Evolutionary conservation across 306 rosid species (phyloP).

Genomic region (Fragaria vesca): DNA sequence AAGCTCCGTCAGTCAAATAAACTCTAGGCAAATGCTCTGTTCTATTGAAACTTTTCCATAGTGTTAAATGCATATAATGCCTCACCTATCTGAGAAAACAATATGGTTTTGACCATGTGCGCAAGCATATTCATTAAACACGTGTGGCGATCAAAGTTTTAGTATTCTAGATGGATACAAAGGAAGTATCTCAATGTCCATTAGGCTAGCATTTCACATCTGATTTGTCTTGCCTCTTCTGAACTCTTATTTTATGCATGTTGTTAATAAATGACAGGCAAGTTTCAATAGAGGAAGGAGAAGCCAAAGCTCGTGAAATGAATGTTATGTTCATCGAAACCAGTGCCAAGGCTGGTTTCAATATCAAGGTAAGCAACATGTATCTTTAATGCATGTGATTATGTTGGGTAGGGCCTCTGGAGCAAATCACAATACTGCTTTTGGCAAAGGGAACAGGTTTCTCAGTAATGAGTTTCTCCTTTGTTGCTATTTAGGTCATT

Average conservation of each 20-base stretch:
- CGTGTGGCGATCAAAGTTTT: background rate
- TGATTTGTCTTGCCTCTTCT: constrained; percentile 7
- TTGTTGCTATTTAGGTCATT: background rate
- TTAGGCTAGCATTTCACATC: constrained; percentile 11
- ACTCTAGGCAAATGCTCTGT: background rate
- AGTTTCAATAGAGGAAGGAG: constrained; percentile 91
- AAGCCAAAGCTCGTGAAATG: constrained; percentile 72
- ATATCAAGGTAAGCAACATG: constrained; percentile 59
- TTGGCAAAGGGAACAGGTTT: background rate
- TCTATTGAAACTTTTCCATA: background rate
- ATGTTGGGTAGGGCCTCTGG: background rate
- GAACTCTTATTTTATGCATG: constrained; percentile 20
- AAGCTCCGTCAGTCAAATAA: background rate
- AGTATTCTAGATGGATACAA: background rate
- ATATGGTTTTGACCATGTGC: background rate
- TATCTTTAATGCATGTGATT: background rate
- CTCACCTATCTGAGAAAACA: background rate
- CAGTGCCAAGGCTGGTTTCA: constrained; percentile 92
- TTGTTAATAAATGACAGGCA: constrained; percentile 47
- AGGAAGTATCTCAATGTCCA: background rate
- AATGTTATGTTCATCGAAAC: constrained; percentile 88
- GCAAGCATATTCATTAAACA: background rate
- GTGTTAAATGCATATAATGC: background rate
- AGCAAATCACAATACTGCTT: background rate
- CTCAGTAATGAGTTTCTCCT: background rate